Base-by-base conservation (phyloP, 306 rosid species). In the Inga oerstediana region DNA sequence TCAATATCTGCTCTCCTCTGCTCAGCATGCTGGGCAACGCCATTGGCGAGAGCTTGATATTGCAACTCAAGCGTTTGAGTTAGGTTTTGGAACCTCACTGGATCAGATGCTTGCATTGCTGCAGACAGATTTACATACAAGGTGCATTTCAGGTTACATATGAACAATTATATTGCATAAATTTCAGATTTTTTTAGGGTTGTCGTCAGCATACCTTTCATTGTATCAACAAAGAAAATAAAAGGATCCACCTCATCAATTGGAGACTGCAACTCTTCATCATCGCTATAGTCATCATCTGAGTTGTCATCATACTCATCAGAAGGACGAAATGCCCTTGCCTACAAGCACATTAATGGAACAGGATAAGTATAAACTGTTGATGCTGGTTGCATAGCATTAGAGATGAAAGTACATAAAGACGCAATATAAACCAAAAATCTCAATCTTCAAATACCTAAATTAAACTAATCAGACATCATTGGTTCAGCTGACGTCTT, bases 171-270 rank as follows among this genome's bases (percentile, higher is more conserved):
- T 17, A 15, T 24, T 30, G 22, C 74, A 43, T 10, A 39, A 14
- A 80, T 59, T 32, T 67, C 34, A 70, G 69, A 52, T 43, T 65
- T 58, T 48, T 32, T 14, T 34, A 72, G 9, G 58, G 73, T 22
- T 45, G 10, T 30, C 5, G 4, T 84, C 35, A 51, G 41, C 84
- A 64, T 86, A 94, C 99, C 94, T 85, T 94, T 97, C 64, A 97
- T 66, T 58, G 94, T 84, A 84, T 97, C 98, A 52, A 94, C 97
- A 82, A 97, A 97, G 88, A 92, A 85, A 79, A 97, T 76, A 83
- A 97, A 97, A 64, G 99, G 99, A 89, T 97, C 99, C 84, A 97
- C 95, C 30, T 97, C 99, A 35, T 97, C 99, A 70, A 97, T 91
- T 56, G 99, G 99, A 12, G 99, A 97, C 81, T 97, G 99, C 88